Base-by-base conservation (phyloP, 1,284 basidiomycete genomes). In the Xerocomus alliaceus region DNA sequence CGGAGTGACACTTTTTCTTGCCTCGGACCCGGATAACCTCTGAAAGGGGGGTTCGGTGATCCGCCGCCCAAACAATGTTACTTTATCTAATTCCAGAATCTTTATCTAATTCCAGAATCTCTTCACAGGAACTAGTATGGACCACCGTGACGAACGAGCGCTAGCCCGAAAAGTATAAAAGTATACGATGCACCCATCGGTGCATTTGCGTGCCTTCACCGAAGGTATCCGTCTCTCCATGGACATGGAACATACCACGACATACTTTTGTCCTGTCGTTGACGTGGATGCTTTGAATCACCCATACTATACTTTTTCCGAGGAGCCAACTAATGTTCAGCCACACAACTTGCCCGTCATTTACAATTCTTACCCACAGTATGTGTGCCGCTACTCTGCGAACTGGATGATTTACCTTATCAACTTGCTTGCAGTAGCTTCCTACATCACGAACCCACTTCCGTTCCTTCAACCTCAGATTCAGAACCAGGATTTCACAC, bases 291-390 rank as follows among this genome's bases (percentile, higher is more conserved):
- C 44, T 20, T 28, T 28, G 20, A 15, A 45, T 22, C 12, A 5
- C 31, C 34, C 18, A 15, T 10, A 22, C 13, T 12, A 45, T 49
- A 37, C 20, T 26, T 31, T 6, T 17, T n/a, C 24, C 2, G 46
- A 51, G 22, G 52, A 37, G 17, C 32, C 45, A 11, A n/a, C 22
- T 46, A 12, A n/a, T 20, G 29, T 15, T 32, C 18, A 6, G 24
- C 61, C 50, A 35, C 26, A 20, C 29, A 10, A 34, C 32, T 8
- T 2, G n/a, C 29, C 32, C 20, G 4, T 18, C 12, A 7, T 35
- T 28, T 32, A 44, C 39, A 26, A 51, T 55, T 4, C 10, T 48
- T 13, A 29, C 50, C 4, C 6, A 11, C 12, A 20, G 67, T 69
- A 69, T 20, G 69, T 51, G 34, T 24, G 12, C 13, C 8, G 6